Evolutionary conservation across 192 early-diverging fungal species (phyloP), one percentile per base, ranked within the genome.

Genomic region (Chytriomyces confervae): DNA sequence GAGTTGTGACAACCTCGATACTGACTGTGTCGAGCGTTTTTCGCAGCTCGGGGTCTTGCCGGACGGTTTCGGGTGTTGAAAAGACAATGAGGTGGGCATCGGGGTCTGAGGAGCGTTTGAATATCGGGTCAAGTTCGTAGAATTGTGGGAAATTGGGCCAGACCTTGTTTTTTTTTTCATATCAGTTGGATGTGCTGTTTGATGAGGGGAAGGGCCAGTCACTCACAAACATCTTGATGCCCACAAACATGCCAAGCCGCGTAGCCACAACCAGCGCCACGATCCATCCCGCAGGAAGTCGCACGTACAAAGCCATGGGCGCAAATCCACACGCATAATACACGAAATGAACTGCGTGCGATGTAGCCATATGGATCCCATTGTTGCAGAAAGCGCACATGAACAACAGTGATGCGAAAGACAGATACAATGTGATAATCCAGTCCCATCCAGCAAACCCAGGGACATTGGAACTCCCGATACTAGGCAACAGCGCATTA

Each of bases 301-400:
- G 1, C 11, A 29, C 36, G 62, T 29, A 63, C 6, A 63, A 10
- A 2, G 62, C 62, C 62, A 63, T 63, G 62, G 62, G 6, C 10
- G 13, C 36, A 5, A 63, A 24, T 3, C 62, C 62, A 11, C 62
- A 63, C 3, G 36, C 10, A 36, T 63, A 63, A 5, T 63, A 63
- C 3, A 63, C 6, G 16, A 11, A 11, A 24, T 63, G 62, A 10
- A 24, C 62, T 0, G 24, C 9, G 11, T 63, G 62, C 16, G 62
- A 13, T 24, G 62, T 63, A 3, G 62, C 62, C 20, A 63, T 36
- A 36, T 63, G 62, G 2, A 63, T 36, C 9, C 62, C 62, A 24
- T 63, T 63, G 16, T 20, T 63, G 62, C 62, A 63, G 5, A 63
- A 63, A 10, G 62, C 62, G 62, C 62, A 63, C 62, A 63, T 63